A percentile compares a stretch with the other conserved stretches of the same genome.
These are phyloP conservation scores for Pinus taeda DNA, from an alignment of 75 land plant species.

Conservation along the genomic window DNA sequence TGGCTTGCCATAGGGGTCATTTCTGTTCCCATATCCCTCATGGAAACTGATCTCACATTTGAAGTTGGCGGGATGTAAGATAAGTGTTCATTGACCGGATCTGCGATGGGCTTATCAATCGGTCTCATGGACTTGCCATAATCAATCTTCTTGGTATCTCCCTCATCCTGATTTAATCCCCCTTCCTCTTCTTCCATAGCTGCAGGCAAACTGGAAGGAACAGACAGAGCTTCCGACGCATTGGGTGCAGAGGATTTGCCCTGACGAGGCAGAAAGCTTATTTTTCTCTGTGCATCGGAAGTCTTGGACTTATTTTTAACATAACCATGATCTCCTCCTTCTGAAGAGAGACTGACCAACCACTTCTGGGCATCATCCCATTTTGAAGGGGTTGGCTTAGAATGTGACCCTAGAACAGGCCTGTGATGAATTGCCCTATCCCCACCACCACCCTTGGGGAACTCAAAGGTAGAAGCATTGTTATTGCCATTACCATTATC, in stretches of 20 bases:
- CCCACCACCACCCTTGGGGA: constrained; percentile 28
- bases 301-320: constrained; percentile 38
- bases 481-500: constrained; percentile 1
- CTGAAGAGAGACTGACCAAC: constrained; percentile 60
- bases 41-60: constrained; percentile 51
- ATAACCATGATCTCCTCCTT: constrained; percentile 26
- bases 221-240: neutral
- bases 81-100: constrained; percentile 6
- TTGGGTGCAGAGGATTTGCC: constrained; percentile 27
- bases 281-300: constrained; percentile 52
- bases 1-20: constrained; percentile 90
- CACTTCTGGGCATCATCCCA: constrained; percentile 99
- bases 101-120: constrained; percentile 22
- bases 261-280: constrained; percentile 35
- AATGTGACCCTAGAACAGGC: constrained; percentile 24
- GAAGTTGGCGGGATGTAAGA: neutral
- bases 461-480: constrained; percentile 29
- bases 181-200: constrained; percentile 15
- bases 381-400: constrained; percentile 89
- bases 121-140: constrained; percentile 31
- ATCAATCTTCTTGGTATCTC: constrained; percentile 66
- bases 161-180: constrained; percentile 18
- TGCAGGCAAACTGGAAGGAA: constrained; percentile 20
- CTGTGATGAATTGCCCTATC: constrained; percentile 34
- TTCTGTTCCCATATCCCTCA: constrained; percentile 97